phyloP scores from a whole-genome alignment of 768 basidiomycete species.

The Tephrocybe sp. region DNA sequence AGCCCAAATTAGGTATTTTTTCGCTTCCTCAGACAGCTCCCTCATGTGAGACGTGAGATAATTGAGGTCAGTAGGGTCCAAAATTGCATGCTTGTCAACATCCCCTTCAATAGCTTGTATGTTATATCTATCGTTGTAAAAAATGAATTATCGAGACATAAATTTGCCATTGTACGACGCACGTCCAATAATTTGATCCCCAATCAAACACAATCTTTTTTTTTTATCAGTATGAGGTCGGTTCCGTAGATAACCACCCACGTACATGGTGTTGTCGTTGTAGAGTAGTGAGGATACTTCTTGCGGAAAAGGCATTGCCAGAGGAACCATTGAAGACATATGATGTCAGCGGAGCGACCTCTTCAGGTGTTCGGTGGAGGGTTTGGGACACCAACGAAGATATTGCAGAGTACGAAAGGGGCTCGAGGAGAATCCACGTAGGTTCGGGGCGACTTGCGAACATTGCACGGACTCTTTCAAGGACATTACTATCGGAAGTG shows the following conservation, averaged over 20 bases:
- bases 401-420: slow-evolving; percentile 56
- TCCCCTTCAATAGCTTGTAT: slow-evolving; percentile 56
- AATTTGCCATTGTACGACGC: slow-evolving; percentile 23
- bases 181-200: slow-evolving; percentile 70
- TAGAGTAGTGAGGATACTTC: slow-evolving; percentile 62
- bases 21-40: slow-evolving; percentile 62
- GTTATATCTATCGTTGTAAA: slow-evolving; percentile 42
- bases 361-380: slow-evolving; percentile 57
- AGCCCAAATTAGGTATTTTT: slow-evolving; percentile 70
- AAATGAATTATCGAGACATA: slow-evolving; percentile 1
- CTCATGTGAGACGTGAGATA: slow-evolving; percentile 61
- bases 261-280: slow-evolving; percentile 64
- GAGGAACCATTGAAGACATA: slow-evolving; percentile 58
- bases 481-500: slow-evolving; percentile 34
- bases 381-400: slow-evolving; percentile 62
- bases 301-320: slow-evolving; percentile 71
- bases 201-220: slow-evolving; percentile 62
- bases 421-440: slow-evolving; percentile 70
- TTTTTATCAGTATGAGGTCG: not conserved
- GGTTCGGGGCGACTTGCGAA: slow-evolving; percentile 57
- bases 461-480: slow-evolving; percentile 55
- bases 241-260: slow-evolving; percentile 3
- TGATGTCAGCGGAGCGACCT: slow-evolving; percentile 51
- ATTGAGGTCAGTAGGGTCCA: slow-evolving; percentile 62
- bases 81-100: slow-evolving; percentile 48